Evolutionary conservation across 2,329 filamentous ascomycete genomes (phyloP), one percentile per base, ranked within the genome.

Genomic region (Didymella segeticola): DNA sequence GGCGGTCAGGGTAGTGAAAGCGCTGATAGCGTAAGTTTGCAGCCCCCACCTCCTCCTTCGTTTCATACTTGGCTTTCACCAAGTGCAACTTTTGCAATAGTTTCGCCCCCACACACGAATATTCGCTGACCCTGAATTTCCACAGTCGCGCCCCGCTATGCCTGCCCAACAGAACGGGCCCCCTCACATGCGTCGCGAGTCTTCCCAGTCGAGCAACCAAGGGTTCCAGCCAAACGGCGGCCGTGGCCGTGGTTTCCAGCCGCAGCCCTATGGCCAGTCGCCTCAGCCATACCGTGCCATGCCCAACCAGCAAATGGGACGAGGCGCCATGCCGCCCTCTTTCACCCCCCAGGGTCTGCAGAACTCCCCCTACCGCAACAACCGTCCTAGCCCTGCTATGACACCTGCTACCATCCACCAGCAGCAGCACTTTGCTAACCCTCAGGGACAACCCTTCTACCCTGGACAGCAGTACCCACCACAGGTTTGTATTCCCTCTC

Each of bases 171-270:
- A 65, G 46, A 72, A 70, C n/a, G 71, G 85, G 48, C 52, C 46
- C 29, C 89, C 86, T n/a, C 85, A 98, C 76, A 84, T 91, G 66
- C 89, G 93, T 68, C 89, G 91, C 65, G 89, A 93, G 73, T 97
- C 93, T 25, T 89, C 89, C 30, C 91, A 95, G 70, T 96, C 91
- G 19, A 86, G 85, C 72, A 78, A 76, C 67, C 76, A 80, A 72
- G 68, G 71, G 31, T 80, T 76, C 56, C 66, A 70, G 20, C 72
- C 75, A 11, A 73, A 72, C 52, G 79, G 75, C 56, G 75, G 77
- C 61, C 81, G 80, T 41, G 81, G 80, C 54, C 82, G 85, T 60
- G 82, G 83, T 61, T 57, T 68, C 57, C 60, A 78, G 53, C 76
- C 76, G 43, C 63, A 63, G 20, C 78, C 80, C 31, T 82, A 82